Conservation (phyloP, 2,329 filamentous ascomycete genomes). For the Dothidotthia symphoricarpi region DNA sequence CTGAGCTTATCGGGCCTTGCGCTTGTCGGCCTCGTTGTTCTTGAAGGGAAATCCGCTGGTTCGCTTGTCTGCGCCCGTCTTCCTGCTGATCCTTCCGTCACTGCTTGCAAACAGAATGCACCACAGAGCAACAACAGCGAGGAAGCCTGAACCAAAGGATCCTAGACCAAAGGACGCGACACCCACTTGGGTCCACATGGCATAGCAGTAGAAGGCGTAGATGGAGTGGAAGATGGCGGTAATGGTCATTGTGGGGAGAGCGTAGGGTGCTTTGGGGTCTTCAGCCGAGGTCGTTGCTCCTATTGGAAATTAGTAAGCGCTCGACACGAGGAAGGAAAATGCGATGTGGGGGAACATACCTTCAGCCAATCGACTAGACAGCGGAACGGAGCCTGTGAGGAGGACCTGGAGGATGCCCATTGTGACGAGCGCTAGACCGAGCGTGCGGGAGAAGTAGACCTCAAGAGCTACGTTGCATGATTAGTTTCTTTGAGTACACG, state of each 20-base stretch:
- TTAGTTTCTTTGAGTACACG: conserved; percentile 1
- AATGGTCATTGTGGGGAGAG: conserved; percentile 63
- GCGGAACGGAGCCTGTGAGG: conserved; percentile 68
- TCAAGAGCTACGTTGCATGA: conserved; percentile 56
- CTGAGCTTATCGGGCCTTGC: conserved; percentile 39
- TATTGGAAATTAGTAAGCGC: conserved; percentile 5
- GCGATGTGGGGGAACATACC: conserved; percentile 14
- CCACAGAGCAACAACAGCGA: conserved; percentile 66
- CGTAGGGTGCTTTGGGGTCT: conserved; percentile 48
- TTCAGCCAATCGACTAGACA: conserved; percentile 52
- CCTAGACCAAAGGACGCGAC: conserved; percentile 62
- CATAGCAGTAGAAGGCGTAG: conserved; percentile 60
- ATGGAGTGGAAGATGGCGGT: conserved; percentile 65
- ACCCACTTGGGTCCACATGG: conserved; percentile 58
- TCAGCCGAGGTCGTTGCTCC: conserved; percentile 37
- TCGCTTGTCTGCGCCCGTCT: conserved; percentile 66
- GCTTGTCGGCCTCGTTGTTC: conserved; percentile 57
- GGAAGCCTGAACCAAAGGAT: conserved; percentile 54
- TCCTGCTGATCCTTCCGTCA: conserved; percentile 58
- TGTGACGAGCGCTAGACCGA: conserved; percentile 66
- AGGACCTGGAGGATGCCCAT: conserved; percentile 64
- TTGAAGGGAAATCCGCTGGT: conserved; percentile 65
- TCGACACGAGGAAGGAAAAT: too few relatives aligned
- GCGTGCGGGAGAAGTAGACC: conserved; percentile 69
- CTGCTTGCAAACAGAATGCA: conserved; percentile 59